These are phyloP conservation scores for Cetradonia linearis DNA, from an alignment of 495 filamentous ascomycete species.

Conservation along the genomic window DNA sequence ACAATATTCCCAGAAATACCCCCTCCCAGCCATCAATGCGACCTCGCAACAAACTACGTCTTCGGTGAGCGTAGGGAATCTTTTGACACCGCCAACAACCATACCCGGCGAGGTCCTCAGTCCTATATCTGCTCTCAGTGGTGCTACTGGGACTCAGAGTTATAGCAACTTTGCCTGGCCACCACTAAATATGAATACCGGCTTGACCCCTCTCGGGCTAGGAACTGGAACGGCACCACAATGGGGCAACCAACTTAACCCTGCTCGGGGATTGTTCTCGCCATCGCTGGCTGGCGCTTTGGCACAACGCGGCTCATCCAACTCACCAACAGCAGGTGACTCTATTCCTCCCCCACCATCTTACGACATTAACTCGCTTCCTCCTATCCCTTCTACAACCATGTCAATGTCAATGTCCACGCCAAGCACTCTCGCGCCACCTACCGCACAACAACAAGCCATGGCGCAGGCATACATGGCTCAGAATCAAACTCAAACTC, in stretches of 20 bases:
- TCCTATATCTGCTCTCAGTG: constrained; percentile 48
- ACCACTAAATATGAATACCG: constrained; percentile 34
- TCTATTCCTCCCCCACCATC: constrained; percentile 43
- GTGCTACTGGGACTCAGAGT: constrained; percentile 38
- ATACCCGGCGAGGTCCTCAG: constrained; percentile 53
- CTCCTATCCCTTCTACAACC: constrained; percentile 41
- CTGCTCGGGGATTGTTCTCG: constrained; percentile 45
- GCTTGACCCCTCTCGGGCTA: constrained; percentile 44
- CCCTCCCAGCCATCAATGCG: constrained; percentile 34
- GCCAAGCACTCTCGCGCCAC: constrained; percentile 27
- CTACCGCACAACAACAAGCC: constrained; percentile 21
- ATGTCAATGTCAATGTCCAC: constrained; percentile 39
- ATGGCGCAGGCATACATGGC: constrained; percentile 19
- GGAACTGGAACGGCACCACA: constrained; percentile 40
- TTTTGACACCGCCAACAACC: constrained; percentile 53
- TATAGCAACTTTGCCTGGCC: constrained; percentile 41
- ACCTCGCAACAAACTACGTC: constrained; percentile 33
- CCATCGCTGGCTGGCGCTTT: constrained; percentile 36
- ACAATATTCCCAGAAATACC: constrained; percentile 35
- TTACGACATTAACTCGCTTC: constrained; percentile 50
- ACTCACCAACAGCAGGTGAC: constrained; percentile 41
- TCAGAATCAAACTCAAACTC: constrained; percentile 23
- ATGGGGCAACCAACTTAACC: constrained; percentile 35
- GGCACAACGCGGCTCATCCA: constrained; percentile 33
- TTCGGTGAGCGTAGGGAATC: constrained; percentile 47